Evolutionary conservation across 1,284 basidiomycete genomes (phyloP), one percentile per base, ranked within the genome.

Genomic region (Ceratobasidium sp.): DNA sequence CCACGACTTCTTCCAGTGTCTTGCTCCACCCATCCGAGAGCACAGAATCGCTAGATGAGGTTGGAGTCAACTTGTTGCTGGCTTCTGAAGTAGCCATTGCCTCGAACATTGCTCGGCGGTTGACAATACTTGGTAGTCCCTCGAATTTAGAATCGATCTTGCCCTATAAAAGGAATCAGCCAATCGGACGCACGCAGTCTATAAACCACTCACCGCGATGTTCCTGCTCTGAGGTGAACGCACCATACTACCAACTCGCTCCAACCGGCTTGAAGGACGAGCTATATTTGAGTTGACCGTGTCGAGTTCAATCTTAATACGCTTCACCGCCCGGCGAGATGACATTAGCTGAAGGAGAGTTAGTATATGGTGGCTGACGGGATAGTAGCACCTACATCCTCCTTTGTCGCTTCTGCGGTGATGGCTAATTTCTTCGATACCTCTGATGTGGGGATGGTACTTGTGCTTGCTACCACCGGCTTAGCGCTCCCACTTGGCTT

Each of bases 261-360:
- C 76, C 58, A 69, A 65, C 5, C 64, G 64, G 28, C 50, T 43
- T 41, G 52, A 50, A 61, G 72, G 41, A 50, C 71, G 41, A 48
- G 74, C n/a, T 58, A 71, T n/a, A 12, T 69, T 53, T 55, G 53
- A 26, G 39, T 71, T 73, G 36, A 76, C 60, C 0, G 72, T 73
- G 36, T 77, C 76, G 3, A 80, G 78, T 73, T 92, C 90, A 32
- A 89, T 79, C 77, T 85, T 88, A 74, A 93, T 88, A 32, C 87
- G 86, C 79, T 92, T 93, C 71, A 93, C 81, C 14, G 86, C 85
- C 60, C 87, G 85, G 50, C 87, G 84, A 21, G 89, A 88, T 3
- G 83, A 85, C 73, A 91, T 89, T 74, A 92, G 81, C 92, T 93
- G 76, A 14, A 62, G 9, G 74, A 64, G 41, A 30, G 14, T 50